These are phyloP conservation scores for Phytophthora brassicae DNA, from an alignment of 352 stramenopile species.

Conservation along the genomic window DNA sequence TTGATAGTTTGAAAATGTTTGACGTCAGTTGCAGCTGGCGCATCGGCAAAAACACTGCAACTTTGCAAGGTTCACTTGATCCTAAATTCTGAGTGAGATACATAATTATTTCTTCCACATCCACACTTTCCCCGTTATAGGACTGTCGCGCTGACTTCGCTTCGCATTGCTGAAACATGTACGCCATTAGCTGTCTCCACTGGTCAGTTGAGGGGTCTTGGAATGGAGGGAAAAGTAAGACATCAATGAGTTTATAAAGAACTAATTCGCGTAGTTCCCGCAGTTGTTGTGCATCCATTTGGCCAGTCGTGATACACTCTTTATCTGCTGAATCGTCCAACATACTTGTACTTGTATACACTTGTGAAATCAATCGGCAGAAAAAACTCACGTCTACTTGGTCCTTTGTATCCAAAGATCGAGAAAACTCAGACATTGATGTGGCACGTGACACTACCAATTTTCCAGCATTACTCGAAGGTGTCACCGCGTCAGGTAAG, in stretches of 20 bases:
- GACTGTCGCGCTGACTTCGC: slow-evolving; percentile 10
- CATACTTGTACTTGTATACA: no score
- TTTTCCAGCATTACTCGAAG: slow-evolving; percentile 15
- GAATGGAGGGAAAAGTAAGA: slow-evolving; percentile 53
- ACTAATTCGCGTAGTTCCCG: slow-evolving; percentile 51
- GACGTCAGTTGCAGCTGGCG: slow-evolving; percentile 36
- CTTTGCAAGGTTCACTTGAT: slow-evolving; percentile 31
- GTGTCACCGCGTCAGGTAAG: slow-evolving; percentile 13
- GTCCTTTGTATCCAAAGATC: slow-evolving; percentile 28
- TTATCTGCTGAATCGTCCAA: slow-evolving; percentile 28
- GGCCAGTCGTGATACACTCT: slow-evolving; percentile 21
- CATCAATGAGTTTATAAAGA: slow-evolving; percentile 70
- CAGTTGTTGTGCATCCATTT: slow-evolving; percentile 43
- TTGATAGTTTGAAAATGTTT: slow-evolving; percentile 52
- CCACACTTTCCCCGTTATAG: slow-evolving; percentile 19
- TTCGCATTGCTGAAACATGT: slow-evolving; percentile 58
- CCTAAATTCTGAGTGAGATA: slow-evolving; percentile 58
- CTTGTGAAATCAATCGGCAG: slow-evolving; percentile 72
- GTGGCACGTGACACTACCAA: slow-evolving; percentile 10
- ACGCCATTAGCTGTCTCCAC: slow-evolving; percentile 69
- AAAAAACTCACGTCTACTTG: slow-evolving; percentile 75
- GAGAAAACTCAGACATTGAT: slow-evolving; percentile 28
- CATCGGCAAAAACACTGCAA: slow-evolving; percentile 17
- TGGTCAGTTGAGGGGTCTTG: slow-evolving; percentile 38
- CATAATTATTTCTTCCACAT: slow-evolving; percentile 64